Base-by-base conservation (phyloP, 352 stramenopile genomes). In the Phytophthora cajani region DNA sequence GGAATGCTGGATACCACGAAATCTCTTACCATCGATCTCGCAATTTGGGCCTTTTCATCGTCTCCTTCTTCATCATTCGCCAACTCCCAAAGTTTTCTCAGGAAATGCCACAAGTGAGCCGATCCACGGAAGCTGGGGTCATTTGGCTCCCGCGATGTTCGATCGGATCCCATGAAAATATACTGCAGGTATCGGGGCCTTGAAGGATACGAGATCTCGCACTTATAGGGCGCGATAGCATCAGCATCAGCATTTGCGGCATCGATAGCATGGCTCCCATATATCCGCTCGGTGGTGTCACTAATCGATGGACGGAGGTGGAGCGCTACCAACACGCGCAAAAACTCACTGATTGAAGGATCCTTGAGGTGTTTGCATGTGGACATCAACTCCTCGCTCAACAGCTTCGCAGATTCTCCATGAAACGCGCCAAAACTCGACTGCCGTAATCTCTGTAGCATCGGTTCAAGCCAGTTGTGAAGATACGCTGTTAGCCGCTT, bases 51-150 rank as follows among this genome's bases (percentile, higher is more conserved):
- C 36, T 27, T 32, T 19, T 67, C 50, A 23, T 32, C 50, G 11
- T 10, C 7, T 27, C 33, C 2, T 14, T 52, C 23, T 46, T 36
- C 52, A 38, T 55, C 8, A 57, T 23, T 62, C 23, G 40, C 51
- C 12, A 67, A 19, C 2, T 62, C 52, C 60, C 61, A 80, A 0
- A 82, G 44, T 46, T 69, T 72, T 16, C 49, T 69, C 7, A 82
- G 17, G 21, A 82, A 82, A 32, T 30, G 33, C 75, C 72, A 78
- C 32, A 75, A 44, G 21, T 75, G 72, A 7, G 60, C 59, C 23
- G 64, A 80, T 2, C 72, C 72, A 32, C 27, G n/a, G 19, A 82
- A 78, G 25, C 64, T 82, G 14, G 30, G 21, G 27, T 82, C 75
- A 32, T 71, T 62, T 17, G 42, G 11, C 21, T 82, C 68, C 0